A percentile compares a stretch with the other conserved stretches of the same genome.
Conservation (phyloP, 176 grass and related monocot species). For the Avena atlantica region DNA sequence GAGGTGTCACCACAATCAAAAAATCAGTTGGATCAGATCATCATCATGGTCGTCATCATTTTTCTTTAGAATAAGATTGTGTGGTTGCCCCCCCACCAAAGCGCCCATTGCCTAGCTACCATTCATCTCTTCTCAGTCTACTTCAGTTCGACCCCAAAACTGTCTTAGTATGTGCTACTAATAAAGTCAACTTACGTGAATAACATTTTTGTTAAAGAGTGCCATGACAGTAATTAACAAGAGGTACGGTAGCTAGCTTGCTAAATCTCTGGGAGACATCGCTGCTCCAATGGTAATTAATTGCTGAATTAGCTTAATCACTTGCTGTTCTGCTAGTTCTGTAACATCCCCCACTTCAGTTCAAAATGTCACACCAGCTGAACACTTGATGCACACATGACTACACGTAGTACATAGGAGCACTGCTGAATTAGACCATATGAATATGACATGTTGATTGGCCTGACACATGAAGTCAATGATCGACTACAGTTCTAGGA, state of each 20-base stretch:
- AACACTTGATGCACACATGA: not conserved
- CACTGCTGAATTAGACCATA: not conserved
- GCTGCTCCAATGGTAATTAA: too few relatives aligned
- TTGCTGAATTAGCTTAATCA: not conserved
- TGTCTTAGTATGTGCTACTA: not conserved
- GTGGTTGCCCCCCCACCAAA: not conserved
- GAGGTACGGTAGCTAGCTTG: not conserved
- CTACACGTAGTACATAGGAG: not conserved
- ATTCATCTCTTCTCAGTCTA: not conserved
- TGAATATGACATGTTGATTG: not conserved
- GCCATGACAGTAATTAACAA: not conserved
- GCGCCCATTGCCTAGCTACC: not conserved
- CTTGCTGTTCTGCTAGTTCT: not conserved
- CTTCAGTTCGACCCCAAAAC: not conserved
- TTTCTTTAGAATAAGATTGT: slow-evolving; percentile 8
- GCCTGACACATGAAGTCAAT: slow-evolving; percentile 5
- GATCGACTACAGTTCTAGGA: too few relatives aligned
- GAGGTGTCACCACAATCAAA: slow-evolving; percentile 12
- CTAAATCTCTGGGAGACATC: not conserved
- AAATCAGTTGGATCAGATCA: slow-evolving; percentile 26
- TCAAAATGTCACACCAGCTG: not conserved
- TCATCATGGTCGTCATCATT: not conserved
- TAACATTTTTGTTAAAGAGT: not conserved
- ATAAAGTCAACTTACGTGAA: not conserved
- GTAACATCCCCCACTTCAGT: not conserved